Evolutionary conservation across 202 grass and related monocot genomes (phyloP), one percentile per base, ranked within the genome.

Genomic region (Zoysia matrella): DNA sequence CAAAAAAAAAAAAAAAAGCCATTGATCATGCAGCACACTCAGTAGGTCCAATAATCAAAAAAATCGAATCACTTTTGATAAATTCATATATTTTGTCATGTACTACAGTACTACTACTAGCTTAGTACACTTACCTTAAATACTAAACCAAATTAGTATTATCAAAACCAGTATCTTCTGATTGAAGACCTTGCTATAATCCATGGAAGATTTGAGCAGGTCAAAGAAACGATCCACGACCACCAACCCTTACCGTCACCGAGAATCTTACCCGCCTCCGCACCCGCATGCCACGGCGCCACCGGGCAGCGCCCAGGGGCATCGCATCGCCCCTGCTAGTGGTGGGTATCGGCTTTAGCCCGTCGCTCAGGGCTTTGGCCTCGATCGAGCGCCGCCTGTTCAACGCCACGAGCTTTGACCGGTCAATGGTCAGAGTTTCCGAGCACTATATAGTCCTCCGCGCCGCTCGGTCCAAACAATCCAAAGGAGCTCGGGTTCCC

Each of bases 401-500:
- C 92, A 90, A 92, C 72, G 6, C 72, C 90, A 94, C 87, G 90
- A 99, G 88, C 51, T 87, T 96, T 88, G 97, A 99, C 87, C 10
- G 12, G 85, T 96, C 91, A 93, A 92, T 83, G 80, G 97, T 99
- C 97, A 99, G 92, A 96, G 3, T 85, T 96, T 92, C 71, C 51
- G 80, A 71, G 64, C 66, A 43, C 82, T 81, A 87, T 76, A 86
- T 87, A 85, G 69, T 30, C 7, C 39, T 44, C 63, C 36, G 45
- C 15, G 48, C 74, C 12, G 6, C 77, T 82, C 22, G 58, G 71
- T 79, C 85, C 77, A 79, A 65, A 71, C 74, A 78, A 82, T 65
- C 67, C 83, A 62, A 57, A 30, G 47, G 50, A 72, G 60, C 41
- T 36, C 72, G 11, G 2, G 36, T 58, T 57, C 78, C 63, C 18